A percentile compares a stretch with the other conserved stretches of the same genome.
Conservation (phyloP, 495 filamentous ascomycete species). For the Cudoniella acicularis region DNA sequence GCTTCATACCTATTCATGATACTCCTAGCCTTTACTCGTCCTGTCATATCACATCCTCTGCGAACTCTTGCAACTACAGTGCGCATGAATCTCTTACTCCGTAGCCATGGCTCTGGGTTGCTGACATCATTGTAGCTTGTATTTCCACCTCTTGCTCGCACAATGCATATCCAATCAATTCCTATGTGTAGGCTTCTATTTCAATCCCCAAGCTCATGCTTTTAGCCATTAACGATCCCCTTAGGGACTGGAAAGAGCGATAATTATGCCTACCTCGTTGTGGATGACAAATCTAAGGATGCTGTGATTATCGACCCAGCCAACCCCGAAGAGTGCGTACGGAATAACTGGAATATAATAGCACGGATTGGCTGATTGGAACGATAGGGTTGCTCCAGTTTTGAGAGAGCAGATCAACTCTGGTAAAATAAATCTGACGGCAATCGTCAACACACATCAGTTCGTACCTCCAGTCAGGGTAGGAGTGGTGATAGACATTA, state of each 20-base stretch:
- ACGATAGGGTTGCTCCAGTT: constrained; percentile 70
- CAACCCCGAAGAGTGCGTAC: constrained; percentile 79
- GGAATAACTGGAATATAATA: neutral
- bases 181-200: constrained; percentile 80
- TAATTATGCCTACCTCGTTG: constrained; percentile 96
- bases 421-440: constrained; percentile 75
- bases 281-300: constrained; percentile 83
- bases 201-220: neutral
- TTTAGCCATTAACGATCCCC: constrained; percentile 6
- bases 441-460: constrained; percentile 97
- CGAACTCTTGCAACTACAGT: constrained; percentile 29
- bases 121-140: constrained; percentile 15
- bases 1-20: constrained; percentile 26
- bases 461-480: constrained; percentile 42
- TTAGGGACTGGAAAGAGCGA: constrained; percentile 84
- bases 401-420: constrained; percentile 66
- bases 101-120: neutral
- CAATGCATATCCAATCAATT: constrained; percentile 95
- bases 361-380: constrained; percentile 2
- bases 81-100: constrained; percentile 11
- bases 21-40: constrained; percentile 26
- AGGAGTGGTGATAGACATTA: neutral
- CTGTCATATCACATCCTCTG: constrained; percentile 26
- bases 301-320: constrained; percentile 97
- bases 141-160: constrained; percentile 10